phyloP scores from a whole-genome alignment of 2,329 filamentous ascomycete genomes.

The Colletotrichum aenigma region DNA sequence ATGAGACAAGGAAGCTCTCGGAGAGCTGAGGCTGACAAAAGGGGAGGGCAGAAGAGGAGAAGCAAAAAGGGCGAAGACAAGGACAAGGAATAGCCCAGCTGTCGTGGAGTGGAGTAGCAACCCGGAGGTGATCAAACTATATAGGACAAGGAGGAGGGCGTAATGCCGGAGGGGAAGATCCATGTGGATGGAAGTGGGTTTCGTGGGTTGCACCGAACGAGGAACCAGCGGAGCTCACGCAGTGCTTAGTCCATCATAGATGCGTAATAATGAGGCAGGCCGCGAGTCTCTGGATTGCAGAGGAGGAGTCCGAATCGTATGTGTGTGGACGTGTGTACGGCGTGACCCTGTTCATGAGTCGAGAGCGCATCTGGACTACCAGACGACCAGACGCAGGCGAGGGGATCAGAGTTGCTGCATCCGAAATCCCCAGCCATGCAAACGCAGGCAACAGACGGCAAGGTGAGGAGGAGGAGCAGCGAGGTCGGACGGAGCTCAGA shows the following conservation, averaged over 20 bases:
- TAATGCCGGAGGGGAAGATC: conserved; percentile 13
- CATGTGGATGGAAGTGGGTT: background rate
- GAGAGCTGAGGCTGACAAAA: conserved; percentile 13
- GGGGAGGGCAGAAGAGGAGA: background rate
- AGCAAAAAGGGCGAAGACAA: conserved; percentile 1
- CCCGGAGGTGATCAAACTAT: conserved; percentile 20
- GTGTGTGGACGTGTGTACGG: background rate
- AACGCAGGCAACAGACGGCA: background rate
- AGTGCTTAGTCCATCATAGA: background rate
- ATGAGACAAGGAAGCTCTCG: conserved; percentile 1
- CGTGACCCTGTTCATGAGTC: background rate
- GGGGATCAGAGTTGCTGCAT: background rate
- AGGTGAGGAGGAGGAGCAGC: background rate
- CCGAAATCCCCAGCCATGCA: background rate
- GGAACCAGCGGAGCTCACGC: background rate
- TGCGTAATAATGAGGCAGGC: background rate
- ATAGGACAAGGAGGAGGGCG: conserved; percentile 10
- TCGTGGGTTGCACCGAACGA: conserved; percentile 2
- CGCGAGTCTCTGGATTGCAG: background rate
- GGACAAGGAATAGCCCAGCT: conserved; percentile 10
- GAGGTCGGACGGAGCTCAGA: conserved; percentile 2
- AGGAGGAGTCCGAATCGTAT: background rate
- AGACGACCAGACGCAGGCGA: background rate
- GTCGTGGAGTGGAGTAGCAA: conserved; percentile 1
- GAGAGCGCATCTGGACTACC: background rate